Evolutionary conservation across 495 filamentous ascomycete species (phyloP), one percentile per base, ranked within the genome.

Genomic region (Neurospora tetrasperma): DNA sequence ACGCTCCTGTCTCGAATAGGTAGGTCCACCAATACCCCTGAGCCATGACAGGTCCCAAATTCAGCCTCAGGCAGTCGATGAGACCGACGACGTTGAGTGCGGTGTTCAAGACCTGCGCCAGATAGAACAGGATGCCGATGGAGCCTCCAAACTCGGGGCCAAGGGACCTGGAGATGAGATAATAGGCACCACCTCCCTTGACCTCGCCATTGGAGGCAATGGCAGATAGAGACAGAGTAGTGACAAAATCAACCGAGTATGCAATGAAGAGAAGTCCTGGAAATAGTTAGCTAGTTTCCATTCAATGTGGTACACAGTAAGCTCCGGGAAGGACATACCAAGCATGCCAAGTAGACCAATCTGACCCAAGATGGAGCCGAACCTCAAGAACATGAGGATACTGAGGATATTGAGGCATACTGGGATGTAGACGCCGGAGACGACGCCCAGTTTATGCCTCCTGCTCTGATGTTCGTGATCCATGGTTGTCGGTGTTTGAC

Each of bases 191-290:
- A 16, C 93, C 93, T 42, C 93, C 93, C 73, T 93, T 89, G 72
- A 97, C 93, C 46, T 93, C 94, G 38, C 93, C 93, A 82, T 97
- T 97, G 16, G 92, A 93, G 40, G 93, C 94, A 78, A 97, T 94
- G 27, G 93, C 93, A 18, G 93, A 95, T 23, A 97, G 86, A 7
- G 92, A 95, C 79, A 97, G 88, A 0, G 92, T 94, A 1, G 93
- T 96, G 31, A 94, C 88, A 38, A 94, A 86, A 78, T 95, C 92
- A 76, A 97, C 91, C 41, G 87, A 83, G 77, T 96, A 89, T 40
- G 92, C 90, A 44, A 87, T 85, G 76, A 90, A 75, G 69, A 96
- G 88, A 82, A 96, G 85, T 35, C 89, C 91, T 93, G 73, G 42
- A n/a, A 42, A 31, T 31, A 31, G 27, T 8, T 5, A 4, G 59